Evolutionary conservation across 345 rosid genomes (phyloP), one percentile per base, ranked within the genome.

Genomic region (Citrus inodora): DNA sequence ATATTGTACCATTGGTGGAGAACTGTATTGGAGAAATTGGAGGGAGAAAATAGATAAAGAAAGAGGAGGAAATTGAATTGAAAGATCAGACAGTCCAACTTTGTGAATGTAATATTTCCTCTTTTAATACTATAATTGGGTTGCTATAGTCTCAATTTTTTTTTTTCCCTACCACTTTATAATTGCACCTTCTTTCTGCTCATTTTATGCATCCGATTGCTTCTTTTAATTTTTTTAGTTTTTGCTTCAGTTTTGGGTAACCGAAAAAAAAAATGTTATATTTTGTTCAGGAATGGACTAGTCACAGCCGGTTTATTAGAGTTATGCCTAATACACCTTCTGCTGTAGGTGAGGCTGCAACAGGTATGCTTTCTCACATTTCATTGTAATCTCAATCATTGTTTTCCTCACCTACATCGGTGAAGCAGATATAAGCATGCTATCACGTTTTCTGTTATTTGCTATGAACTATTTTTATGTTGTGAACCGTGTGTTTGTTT

Each of bases 241-340:
- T 16, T 6, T 71, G 32, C 17, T 21, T 59, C 17, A 11, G 28
- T 32, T 51, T 55, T 38, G 32, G 38, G 63, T 19, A 37, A 17
- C 11, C 30, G 61, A 83, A 46, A 32, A 74, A 33, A 33, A 9
- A 9, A 40, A 27, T 13, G 16, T 55, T 72, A 33, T 66, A 8
- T 75, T 46, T 74, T 67, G 35, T 75, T 61, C 79, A 96, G 97
- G 95, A 88, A 71, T 96, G 97, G 98, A 88, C 97, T 82, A 93
- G 95, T 77, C 94, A 89, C 42, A 84, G 86, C 60, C 90, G 95
- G 67, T 89, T 94, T 75, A 85, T 94, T 65, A 87, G 99, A 81
- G 97, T 88, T 79, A 89, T 96, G 93, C 98, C 99, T 42, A 96
- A 96, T 81, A 94, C 98, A 63, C 97, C 98, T 64, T 87, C 97